Percentiles rank a stretch among this genome's conserved stretches.
phyloP scores from a whole-genome alignment of 306 rosid species.

The Cucumis melo region DNA sequence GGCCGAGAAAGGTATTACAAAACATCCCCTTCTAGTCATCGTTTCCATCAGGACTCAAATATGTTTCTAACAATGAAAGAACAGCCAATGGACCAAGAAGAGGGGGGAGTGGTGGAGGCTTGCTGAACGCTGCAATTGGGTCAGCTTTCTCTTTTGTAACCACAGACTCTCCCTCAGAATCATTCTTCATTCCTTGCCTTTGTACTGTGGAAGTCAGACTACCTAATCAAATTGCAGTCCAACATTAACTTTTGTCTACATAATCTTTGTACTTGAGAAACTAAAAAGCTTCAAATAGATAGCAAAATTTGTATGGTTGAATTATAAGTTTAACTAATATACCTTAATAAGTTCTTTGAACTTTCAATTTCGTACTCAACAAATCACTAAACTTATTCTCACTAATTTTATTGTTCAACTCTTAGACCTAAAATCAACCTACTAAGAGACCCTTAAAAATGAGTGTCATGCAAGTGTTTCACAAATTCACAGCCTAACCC shows the following conservation, averaged over 20 bases:
- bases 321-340: background rate
- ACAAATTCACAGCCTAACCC: background rate
- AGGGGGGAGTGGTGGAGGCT: constrained; percentile 68
- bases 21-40: constrained; percentile 31
- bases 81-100: constrained; percentile 43
- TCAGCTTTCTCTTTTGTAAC: constrained; percentile 30
- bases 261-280: background rate
- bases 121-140: constrained; percentile 38
- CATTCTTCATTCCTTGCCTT: constrained; percentile 27
- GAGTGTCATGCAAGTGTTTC: background rate
- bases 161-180: constrained; percentile 17
- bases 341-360: background rate
- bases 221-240: constrained; percentile 25
- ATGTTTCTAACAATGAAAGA: constrained; percentile 34
- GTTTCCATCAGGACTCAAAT: constrained; percentile 20
- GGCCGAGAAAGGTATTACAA: background rate
- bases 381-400: background rate
- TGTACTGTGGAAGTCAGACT: constrained; percentile 20
- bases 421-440: background rate
- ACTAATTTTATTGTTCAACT: background rate
- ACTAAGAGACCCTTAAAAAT: background rate
- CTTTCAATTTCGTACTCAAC: background rate
- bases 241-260: background rate
- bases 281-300: background rate
- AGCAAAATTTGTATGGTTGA: background rate